Conservation (phyloP, 1,284 basidiomycete species). For the Cutaneotrichosporon sp. region DNA sequence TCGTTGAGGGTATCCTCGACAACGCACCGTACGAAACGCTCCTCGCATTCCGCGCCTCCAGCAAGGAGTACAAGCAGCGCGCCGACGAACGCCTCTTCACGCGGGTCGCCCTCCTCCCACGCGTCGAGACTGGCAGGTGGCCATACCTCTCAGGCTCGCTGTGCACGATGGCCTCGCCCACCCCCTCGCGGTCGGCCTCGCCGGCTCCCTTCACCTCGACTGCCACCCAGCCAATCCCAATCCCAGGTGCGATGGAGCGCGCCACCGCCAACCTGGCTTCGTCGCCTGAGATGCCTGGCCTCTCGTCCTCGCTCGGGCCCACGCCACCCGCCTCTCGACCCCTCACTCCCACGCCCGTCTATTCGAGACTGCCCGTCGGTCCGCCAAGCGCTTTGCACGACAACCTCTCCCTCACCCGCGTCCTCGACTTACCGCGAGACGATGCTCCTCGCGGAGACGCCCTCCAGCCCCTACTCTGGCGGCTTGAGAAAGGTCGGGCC, state of each 20-base stretch:
- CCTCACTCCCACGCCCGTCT: neutral
- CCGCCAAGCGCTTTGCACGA: neutral
- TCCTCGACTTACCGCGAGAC: slow-evolving; percentile 2
- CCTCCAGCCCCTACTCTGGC: slow-evolving; percentile 8
- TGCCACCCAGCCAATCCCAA: neutral
- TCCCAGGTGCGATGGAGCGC: neutral
- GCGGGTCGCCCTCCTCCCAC: slow-evolving; percentile 1
- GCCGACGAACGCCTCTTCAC: slow-evolving; percentile 10
- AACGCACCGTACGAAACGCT: slow-evolving; percentile 2
- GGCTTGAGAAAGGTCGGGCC: neutral
- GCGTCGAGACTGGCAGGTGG: neutral
- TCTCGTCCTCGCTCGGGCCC: neutral
- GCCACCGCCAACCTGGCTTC: neutral
- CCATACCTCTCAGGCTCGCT: neutral
- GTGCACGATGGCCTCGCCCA: neutral
- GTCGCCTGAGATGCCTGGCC: neutral
- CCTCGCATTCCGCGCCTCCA: slow-evolving; percentile 10
- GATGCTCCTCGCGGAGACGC: neutral
- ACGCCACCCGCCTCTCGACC: neutral
- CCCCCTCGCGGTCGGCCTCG: neutral
- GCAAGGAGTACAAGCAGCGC: slow-evolving; percentile 11
- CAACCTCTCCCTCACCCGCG: neutral
- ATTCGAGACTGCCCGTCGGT: neutral
- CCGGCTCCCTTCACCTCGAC: neutral
- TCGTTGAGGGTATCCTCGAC: slow-evolving; percentile 10